Evolutionary conservation across 805 yeast species (phyloP).

Genomic region (Ogataea paradorogensis): DNA sequence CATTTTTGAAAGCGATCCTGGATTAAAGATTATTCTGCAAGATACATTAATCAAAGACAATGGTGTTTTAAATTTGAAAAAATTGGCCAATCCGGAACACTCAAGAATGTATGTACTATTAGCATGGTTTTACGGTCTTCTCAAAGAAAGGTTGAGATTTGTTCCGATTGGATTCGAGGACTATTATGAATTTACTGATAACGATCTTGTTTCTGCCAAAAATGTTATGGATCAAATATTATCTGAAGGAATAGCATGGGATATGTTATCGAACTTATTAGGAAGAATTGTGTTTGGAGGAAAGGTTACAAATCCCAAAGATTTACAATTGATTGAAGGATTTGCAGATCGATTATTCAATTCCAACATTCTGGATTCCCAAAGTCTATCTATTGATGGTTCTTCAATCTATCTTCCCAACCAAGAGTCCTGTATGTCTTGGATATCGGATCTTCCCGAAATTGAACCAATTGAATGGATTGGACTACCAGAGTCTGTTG

Average conservation of each 20-base stretch:
- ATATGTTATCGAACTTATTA: slow-evolving; percentile 44
- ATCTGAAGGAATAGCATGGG: slow-evolving; percentile 48
- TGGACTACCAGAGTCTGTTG: slow-evolving; percentile 22
- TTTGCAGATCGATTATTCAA: slow-evolving; percentile 41
- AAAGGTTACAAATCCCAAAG: slow-evolving; percentile 45
- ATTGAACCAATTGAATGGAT: slow-evolving; percentile 38
- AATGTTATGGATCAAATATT: slow-evolving; percentile 43
- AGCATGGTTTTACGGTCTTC: slow-evolving; percentile 67
- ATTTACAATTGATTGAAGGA: slow-evolving; percentile 35
- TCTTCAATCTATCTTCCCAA: slow-evolving; percentile 46
- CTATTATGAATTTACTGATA: slow-evolving; percentile 66
- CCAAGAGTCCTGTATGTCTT: slow-evolving; percentile 39
- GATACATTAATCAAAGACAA: slow-evolving; percentile 27
- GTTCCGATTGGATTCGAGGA: slow-evolving; percentile 62
- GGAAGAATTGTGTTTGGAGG: slow-evolving; percentile 66
- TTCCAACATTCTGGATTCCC: slow-evolving; percentile 37
- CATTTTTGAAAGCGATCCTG: slow-evolving; percentile 60
- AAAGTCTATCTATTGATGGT: slow-evolving; percentile 34
- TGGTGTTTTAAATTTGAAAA: slow-evolving; percentile 14
- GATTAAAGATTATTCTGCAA: slow-evolving; percentile 47
- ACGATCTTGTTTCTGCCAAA: slow-evolving; percentile 59
- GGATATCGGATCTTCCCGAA: slow-evolving; percentile 56
- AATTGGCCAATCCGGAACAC: slow-evolving; percentile 34
- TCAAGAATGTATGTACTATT: slow-evolving; percentile 50
- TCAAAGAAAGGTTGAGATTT: slow-evolving; percentile 57